Conservation (phyloP, 2,329 filamentous ascomycete species). For the Hysterium pulicare region DNA sequence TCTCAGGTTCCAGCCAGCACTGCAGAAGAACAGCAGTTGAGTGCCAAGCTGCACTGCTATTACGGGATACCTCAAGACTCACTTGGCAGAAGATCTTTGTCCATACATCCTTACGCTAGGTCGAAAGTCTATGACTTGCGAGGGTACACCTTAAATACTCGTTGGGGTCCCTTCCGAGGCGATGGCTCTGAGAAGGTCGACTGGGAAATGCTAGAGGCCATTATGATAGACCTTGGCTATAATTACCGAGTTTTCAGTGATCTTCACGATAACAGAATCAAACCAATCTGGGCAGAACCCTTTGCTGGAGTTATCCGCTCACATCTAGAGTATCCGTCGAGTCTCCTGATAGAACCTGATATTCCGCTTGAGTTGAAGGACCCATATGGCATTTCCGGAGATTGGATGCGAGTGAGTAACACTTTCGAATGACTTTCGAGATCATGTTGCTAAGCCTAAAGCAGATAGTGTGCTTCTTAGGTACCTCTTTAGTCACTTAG, state of each 20-base stretch:
- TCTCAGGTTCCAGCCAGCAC: constrained; percentile 39
- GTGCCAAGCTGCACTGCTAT: constrained; percentile 67
- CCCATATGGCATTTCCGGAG: constrained; percentile 68
- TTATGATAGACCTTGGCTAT: constrained; percentile 65
- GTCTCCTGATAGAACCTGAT: constrained; percentile 30
- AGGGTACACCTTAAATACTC: constrained; percentile 58
- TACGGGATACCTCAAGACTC: constrained; percentile 59
- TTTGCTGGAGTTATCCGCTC: constrained; percentile 24
- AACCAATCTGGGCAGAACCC: constrained; percentile 26
- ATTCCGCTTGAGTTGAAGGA: constrained; percentile 55
- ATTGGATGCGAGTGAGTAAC: constrained; percentile 62
- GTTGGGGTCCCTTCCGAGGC: constrained; percentile 69
- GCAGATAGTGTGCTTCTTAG: constrained; percentile 45
- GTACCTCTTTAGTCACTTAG: too few relatives aligned
- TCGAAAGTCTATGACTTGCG: constrained; percentile 72
- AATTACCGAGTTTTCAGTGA: constrained; percentile 46
- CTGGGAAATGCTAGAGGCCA: constrained; percentile 77
- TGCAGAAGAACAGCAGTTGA: constrained; percentile 55
- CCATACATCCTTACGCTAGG: constrained; percentile 59
- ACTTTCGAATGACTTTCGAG: not conserved
- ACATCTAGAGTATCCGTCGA: constrained; percentile 8
- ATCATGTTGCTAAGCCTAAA: constrained; percentile 10
- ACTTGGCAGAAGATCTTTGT: constrained; percentile 24
- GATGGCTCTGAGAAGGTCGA: constrained; percentile 63
- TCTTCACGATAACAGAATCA: constrained; percentile 18